Base-by-base conservation (phyloP, 208 protist species). In the Porcisia deanei region DNA sequence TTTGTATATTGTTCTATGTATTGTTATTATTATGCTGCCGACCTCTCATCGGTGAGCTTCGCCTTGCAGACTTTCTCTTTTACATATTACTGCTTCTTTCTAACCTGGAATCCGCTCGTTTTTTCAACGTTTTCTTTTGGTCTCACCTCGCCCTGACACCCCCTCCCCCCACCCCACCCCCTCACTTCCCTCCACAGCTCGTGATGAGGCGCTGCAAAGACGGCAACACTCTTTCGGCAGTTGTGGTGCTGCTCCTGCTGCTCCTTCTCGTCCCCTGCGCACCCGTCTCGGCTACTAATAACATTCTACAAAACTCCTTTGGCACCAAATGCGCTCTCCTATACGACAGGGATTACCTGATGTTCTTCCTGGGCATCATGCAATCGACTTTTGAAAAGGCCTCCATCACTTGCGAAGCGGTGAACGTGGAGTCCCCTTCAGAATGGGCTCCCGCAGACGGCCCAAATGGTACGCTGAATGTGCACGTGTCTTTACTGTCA, bases 251-350 rank as follows among this genome's bases (percentile, higher is more conserved):
- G 47, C 12, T 57, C 14, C n/a, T 57, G 30, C 25, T 57, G 43
- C 25, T 57, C 7, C 49, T 71, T 39, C 41, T 71, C 45, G 43
- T 69, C 25, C 66, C 10, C 47, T 57, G 47, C 34, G 8, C 22
- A 14, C 45, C 47, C 30, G 47, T 25, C 18, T 71, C 49, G 6
- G n/a, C 22, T 57, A 9, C 41, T 1, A 22, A 8, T 25, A n/a
- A 47, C 9, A 47, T 10, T n/a, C 7, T 30, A 49, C 10, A 9
- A 37, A 9, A 34, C 14, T 25, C 41, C 1, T 52, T 67, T 37
- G 63, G 25, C 25, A n/a, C 47, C 41, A 7, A 49, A 30, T 67
- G 63, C 63, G 41, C 25, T 47, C 63, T 71, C 54, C 47, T 71
- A 41, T 30, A 71, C 6, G n/a, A 39, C 3, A 4, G 22, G 20